A percentile compares a stretch with the other conserved stretches of the same genome.
Evolutionary conservation across 2,329 filamentous ascomycete species (phyloP).

Genomic region (Capronia epimyces): DNA sequence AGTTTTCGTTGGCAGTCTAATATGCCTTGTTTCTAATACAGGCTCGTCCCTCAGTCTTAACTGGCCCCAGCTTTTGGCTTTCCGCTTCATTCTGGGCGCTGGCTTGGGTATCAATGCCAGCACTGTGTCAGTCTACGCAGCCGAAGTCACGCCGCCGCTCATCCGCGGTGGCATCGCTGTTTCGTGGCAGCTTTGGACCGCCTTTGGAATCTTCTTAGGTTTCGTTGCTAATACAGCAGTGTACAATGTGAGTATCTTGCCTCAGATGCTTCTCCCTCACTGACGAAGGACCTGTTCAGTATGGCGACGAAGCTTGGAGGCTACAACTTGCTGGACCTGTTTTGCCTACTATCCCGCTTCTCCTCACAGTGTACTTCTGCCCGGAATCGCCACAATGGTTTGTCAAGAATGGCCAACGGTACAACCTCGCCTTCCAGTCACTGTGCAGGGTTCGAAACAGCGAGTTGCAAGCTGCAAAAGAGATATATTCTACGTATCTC

Average conservation of each 20-base stretch:
- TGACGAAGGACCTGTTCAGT: constrained; percentile 11
- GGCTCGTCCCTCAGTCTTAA: constrained; percentile 56
- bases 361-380: constrained; percentile 55
- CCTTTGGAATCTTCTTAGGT: constrained; percentile 60
- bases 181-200: constrained; percentile 50
- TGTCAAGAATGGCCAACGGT: constrained; percentile 56
- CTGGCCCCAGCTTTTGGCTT: constrained; percentile 54
- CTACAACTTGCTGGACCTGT: constrained; percentile 61
- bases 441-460: constrained; percentile 55
- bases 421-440: constrained; percentile 55
- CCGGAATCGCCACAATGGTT: constrained; percentile 63
- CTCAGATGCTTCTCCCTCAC: background rate
- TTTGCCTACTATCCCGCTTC: constrained; percentile 58
- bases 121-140: constrained; percentile 46
- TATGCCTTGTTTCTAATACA: constrained; percentile 42
- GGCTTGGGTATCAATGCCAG: constrained; percentile 38
- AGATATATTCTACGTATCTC: constrained; percentile 49
- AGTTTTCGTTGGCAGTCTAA: constrained; percentile 58
- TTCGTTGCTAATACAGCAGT: constrained; percentile 61
- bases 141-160: constrained; percentile 45
- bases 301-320: constrained; percentile 55
- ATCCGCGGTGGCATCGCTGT: constrained; percentile 49
- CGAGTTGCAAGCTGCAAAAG: constrained; percentile 51
- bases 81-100: constrained; percentile 43
- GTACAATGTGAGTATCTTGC: constrained; percentile 43